Base-by-base conservation (phyloP, 192 early-diverging fungal genomes). In the Linnemannia elongata region DNA sequence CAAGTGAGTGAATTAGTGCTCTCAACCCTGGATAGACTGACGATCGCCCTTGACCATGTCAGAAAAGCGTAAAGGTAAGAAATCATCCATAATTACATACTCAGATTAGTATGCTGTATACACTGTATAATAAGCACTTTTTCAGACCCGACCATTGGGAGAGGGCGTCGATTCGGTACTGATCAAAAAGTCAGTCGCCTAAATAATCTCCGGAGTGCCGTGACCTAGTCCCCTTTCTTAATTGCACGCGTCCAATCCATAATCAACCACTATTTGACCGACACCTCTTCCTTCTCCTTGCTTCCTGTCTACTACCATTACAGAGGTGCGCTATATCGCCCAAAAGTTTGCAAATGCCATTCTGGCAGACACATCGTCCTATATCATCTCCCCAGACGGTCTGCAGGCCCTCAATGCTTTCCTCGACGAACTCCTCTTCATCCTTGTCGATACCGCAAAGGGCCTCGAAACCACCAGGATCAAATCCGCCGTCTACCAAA, bases 341-440 rank as follows among this genome's bases (percentile, higher is more conserved):
- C 89, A 93, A 89, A 89, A 91, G 78, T 91, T 92, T 63, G 92
- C 92, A 5, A 93, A 91, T 82, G 91, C 92, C 76, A 93, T 93
- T 85, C 83, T 93, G 79, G 86, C 90, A 1, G 91, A 91, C 60
- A 81, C 91, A 72, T 91, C 89, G 1, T 84, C 91, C 24, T 92
- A 90, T 52, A 89, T 91, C 42, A 90, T 93, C 42, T 93, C 92
- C 12, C 90, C 85, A 41, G 92, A 93, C 76, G 92, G 91, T 42
- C 82, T 93, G 17, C 80, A 87, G 49, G 88, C 90, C 22, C 88
- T 93, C 36, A 93, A 93, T 72, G 86, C 83, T 30, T 93, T 93
- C 75, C 78, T 93, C 27, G 92, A 93, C 76, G 92, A 93, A 73
- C 91, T 92, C 38, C 83, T 93, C 17, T 82, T 89, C 27, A 82